These are phyloP conservation scores for Lantana camara DNA, from an alignment of 257 asterid species.

Conservation along the genomic window DNA sequence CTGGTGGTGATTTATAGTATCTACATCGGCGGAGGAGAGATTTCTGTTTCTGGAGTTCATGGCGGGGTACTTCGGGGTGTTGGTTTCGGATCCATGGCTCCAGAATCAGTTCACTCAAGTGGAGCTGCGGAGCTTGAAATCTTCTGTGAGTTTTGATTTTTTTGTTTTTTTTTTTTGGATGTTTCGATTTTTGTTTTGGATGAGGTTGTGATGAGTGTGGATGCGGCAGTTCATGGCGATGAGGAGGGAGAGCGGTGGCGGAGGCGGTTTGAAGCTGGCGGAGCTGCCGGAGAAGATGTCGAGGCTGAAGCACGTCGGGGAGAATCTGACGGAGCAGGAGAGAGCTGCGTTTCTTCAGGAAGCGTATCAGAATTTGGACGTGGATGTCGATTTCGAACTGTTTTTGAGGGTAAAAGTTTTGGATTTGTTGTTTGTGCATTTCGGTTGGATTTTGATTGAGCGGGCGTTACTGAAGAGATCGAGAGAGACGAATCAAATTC, in stretches of 20 bases:
- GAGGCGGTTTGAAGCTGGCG: conserved; percentile 60
- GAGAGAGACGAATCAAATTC: not conserved
- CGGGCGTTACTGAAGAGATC: conserved; percentile 17
- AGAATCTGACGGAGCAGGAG: conserved; percentile 80
- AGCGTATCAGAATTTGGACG: conserved; percentile 63
- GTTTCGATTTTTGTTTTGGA: not conserved
- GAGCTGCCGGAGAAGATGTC: conserved; percentile 88
- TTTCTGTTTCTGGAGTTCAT: conserved; percentile 25
- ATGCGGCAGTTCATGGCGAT: conserved; percentile 65
- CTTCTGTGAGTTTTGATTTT: conserved; percentile 54
- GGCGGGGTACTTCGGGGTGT: conserved; percentile 85
- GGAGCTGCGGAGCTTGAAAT: conserved; percentile 82
- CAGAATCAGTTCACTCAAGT: conserved; percentile 97
- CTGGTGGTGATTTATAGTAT: not conserved
- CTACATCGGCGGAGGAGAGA: not conserved
- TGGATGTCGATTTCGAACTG: conserved; percentile 88
- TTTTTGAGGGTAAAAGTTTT: conserved; percentile 70
- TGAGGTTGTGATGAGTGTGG: conserved; percentile 27
- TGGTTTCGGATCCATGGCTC: conserved; percentile 95
- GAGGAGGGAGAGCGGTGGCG: conserved; percentile 72
- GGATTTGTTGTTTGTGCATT: not conserved
- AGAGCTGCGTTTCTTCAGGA: conserved; percentile 71
- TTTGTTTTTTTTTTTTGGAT: not conserved
- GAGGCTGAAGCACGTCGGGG: conserved; percentile 82
- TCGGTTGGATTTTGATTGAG: conserved; percentile 25